Base-by-base conservation (phyloP, 192 early-diverging fungal genomes). In the Backusella psychrophila region DNA sequence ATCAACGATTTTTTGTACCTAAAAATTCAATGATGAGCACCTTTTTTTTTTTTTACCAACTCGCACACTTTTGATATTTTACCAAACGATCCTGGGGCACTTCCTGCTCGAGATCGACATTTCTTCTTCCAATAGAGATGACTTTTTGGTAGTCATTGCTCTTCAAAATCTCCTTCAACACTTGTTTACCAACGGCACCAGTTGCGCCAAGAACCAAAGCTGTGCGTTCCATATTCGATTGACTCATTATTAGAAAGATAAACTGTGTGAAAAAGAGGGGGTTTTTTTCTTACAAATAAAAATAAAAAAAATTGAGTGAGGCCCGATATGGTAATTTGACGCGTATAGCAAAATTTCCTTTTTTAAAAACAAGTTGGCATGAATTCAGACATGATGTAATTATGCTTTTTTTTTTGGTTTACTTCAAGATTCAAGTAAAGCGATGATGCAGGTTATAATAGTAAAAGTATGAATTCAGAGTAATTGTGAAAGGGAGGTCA, bases 1-100 rank as follows among this genome's bases (percentile, higher is more conserved):
- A 82, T 94, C 90, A 23, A 93, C 86, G 2, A 86, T 82, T 72
- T 91, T 87, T 79, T 94, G 91, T 38, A 91, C 87, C 79, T 81
- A 42, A 39, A 44, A 11, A 19, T 12, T 9, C 38, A 11, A 1
- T 38, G 38, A 38, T 38, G 17, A 68, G 34, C n/a, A n/a, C n/a
- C n/a, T 21, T 42, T 69, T 26, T 29, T 41, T 19, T 21, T 23
- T 36, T 33, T 33, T 33, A 33, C 33, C 33, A 33, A 33, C 33
- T 33, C 0, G 33, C 33, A 33, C 33, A 33, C 33, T 33, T 33
- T 33, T 63, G 1, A 33, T 8, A 9, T 1, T n/a, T 49, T 77
- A 83, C 82, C 67, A 90, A 66, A 66, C 83, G 82, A 31, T 90
- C 85, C 52, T 75, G 63, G 3, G 78, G 78, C 44, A 85, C 78